Base-by-base conservation (phyloP, 129 eudicot species). In the Pulicaria dysenterica region DNA sequence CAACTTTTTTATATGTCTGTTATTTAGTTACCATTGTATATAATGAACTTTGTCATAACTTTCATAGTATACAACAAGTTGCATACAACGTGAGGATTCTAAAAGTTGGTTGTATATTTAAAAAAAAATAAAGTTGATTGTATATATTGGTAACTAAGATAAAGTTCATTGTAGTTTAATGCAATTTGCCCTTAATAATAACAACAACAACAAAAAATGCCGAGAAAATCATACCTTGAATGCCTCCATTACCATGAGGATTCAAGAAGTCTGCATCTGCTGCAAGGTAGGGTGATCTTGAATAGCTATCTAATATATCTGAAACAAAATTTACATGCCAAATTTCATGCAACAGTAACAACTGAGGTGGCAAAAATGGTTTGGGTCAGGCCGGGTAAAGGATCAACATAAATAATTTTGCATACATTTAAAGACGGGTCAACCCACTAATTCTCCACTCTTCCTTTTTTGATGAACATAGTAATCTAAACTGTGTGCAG, bases 251-350 rank as follows among this genome's bases (percentile, higher is more conserved):
- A 45, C 47, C 80, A 67, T 82, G 85, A 19, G 90, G 82, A 79
- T 84, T 81, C 64, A 85, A 61, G 74, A 85, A 85, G 70, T 85
- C 85, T 9, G 82, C 37, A 61, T 85, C 92, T 40, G 92, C 34
- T 75, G 83, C 85, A 40, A 83, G 61, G 69, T 75, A 91, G 59
- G 92, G 85, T 55, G 97, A 85, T 74, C 81, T 80, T 16, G 94
- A 66, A 46, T 85, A 91, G 82, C 68, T 88, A 77, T 75, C 88
- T 8, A 81, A 68, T 60, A 85, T 84, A 77, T 84, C 97, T 91
- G 84, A 60, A 78, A 44, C 41, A 48, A 73, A 45, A 43, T 12
- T 8, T 16, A 76, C 1, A 44, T 6, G 51, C 58, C 67, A 71
- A 42, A 57, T 39, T 16, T 10, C 7, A 34, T 58, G 14, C 24